Evolutionary conservation across 192 early-diverging fungal genomes (phyloP).

Genomic region (Backusella tuberculispora): DNA sequence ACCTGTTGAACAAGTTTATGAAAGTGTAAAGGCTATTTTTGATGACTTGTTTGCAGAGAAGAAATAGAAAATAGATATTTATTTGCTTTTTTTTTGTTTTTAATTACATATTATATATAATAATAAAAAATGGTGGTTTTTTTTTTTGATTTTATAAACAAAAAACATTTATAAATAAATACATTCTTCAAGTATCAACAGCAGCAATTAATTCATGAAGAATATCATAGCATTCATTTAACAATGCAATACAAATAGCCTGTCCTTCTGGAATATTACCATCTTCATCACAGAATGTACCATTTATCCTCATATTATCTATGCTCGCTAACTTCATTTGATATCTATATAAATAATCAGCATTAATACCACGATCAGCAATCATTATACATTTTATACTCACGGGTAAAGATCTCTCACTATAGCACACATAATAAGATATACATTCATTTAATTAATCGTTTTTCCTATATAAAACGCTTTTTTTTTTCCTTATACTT

Average conservation of each 20-base stretch:
- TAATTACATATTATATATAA: not conserved
- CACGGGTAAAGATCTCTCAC: constrained; percentile 6
- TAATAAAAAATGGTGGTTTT: not conserved
- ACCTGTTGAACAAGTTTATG: constrained; percentile 26
- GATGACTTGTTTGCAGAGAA: constrained; percentile 22
- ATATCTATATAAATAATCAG: constrained; percentile 80
- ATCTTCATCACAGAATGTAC: constrained; percentile 85
- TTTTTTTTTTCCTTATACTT: not conserved
- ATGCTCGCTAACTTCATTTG: constrained; percentile 87
- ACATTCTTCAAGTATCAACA: constrained; percentile 30
- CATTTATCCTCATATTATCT: constrained; percentile 81
- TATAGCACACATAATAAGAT: not conserved
- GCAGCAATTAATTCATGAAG: constrained; percentile 73
- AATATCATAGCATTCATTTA: constrained; percentile 90
- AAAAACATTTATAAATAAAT: not conserved
- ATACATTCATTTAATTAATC: not conserved
- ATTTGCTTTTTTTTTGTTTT: too few relatives aligned
- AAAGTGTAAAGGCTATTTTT: constrained; percentile 20
- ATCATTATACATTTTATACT: not conserved
- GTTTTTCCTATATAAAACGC: not conserved
- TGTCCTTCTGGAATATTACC: constrained; percentile 81
- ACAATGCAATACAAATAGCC: constrained; percentile 79
- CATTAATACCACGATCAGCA: not conserved
- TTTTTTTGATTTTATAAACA: not conserved
- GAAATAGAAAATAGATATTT: not conserved